These are phyloP conservation scores for Periconia sp. DNA, from an alignment of 2,329 filamentous ascomycete genomes.

Conservation along the genomic window DNA sequence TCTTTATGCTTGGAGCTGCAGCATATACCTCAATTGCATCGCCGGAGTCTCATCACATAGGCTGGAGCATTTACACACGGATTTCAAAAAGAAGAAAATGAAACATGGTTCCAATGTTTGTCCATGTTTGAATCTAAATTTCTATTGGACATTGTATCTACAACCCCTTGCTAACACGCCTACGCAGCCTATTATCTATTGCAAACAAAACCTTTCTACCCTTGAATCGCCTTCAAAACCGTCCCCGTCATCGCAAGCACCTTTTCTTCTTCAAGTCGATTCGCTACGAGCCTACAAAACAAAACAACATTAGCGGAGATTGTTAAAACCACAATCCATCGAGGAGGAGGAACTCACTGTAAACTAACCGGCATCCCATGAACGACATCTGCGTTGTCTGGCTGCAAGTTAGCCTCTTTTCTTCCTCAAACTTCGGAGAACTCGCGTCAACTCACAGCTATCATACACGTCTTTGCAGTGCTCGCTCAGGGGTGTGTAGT, in stretches of 20 bases:
- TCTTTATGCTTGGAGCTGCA: no score
- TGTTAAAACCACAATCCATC: background rate
- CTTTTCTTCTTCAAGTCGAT: conserved; percentile 47
- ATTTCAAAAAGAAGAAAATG: background rate
- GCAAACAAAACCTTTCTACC: background rate
- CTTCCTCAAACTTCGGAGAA: background rate
- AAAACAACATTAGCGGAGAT: conserved; percentile 2
- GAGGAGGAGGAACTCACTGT: conserved; percentile 27
- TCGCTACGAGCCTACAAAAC: conserved; percentile 35
- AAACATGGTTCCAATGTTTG: no score
- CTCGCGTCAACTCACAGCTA: conserved; percentile 46
- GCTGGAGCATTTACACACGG: conserved; percentile 10
- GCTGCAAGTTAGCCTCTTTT: conserved; percentile 4
- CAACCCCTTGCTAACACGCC: no score
- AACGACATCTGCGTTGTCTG: conserved; percentile 42
- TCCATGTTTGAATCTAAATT: no score
- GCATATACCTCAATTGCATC: no score
- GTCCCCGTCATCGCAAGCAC: conserved; percentile 43
- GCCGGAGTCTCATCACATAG: no score
- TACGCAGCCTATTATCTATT: no score
- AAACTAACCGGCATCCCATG: conserved; percentile 49
- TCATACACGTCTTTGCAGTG: conserved; percentile 44
- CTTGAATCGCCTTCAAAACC: conserved; percentile 33
- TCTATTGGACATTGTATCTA: no score
- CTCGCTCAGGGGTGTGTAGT: conserved; percentile 36